These are phyloP conservation scores for Aspergillus sp. DNA, from an alignment of 2,329 filamentous ascomycete genomes.

Conservation along the genomic window DNA sequence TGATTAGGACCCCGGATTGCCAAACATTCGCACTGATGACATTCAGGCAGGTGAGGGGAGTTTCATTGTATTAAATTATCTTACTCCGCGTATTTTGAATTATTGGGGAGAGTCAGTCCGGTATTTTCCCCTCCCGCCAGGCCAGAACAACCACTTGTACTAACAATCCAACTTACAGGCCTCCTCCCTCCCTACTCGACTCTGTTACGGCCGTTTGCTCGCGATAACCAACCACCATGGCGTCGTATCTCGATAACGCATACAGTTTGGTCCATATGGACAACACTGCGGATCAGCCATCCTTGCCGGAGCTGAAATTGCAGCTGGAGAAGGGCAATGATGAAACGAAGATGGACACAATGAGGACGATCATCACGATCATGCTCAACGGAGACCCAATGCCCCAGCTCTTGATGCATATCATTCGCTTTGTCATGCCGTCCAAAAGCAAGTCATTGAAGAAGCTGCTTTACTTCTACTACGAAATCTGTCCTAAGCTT, in stretches of 20 bases:
- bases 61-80: constrained; percentile 24
- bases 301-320: constrained; percentile 83
- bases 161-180: constrained; percentile 27
- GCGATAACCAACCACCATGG: constrained; percentile 60
- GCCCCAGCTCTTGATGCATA: constrained; percentile 95
- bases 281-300: constrained; percentile 89
- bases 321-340: constrained; percentile 92
- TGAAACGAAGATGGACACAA: constrained; percentile 88
- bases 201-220: constrained; percentile 14
- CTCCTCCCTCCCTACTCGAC: constrained; percentile 23
- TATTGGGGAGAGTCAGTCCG: constrained; percentile 23
- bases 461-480: constrained; percentile 98
- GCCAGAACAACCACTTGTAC: constrained; percentile 7
- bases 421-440: constrained; percentile 99
- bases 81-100: constrained; percentile 17
- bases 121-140: constrained; percentile 16
- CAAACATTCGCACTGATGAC: constrained; percentile 31
- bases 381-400: constrained; percentile 99
- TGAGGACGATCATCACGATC: constrained; percentile 92
- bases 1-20: constrained; percentile 19
- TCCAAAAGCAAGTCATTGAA: constrained; percentile 95
- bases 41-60: constrained; percentile 31
- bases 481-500: constrained; percentile 96
- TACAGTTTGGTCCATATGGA: constrained; percentile 98
- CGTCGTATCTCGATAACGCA: constrained; percentile 86